Evolutionary conservation across 495 filamentous ascomycete genomes (phyloP).

Genomic region (Penicillium malachiteum): DNA sequence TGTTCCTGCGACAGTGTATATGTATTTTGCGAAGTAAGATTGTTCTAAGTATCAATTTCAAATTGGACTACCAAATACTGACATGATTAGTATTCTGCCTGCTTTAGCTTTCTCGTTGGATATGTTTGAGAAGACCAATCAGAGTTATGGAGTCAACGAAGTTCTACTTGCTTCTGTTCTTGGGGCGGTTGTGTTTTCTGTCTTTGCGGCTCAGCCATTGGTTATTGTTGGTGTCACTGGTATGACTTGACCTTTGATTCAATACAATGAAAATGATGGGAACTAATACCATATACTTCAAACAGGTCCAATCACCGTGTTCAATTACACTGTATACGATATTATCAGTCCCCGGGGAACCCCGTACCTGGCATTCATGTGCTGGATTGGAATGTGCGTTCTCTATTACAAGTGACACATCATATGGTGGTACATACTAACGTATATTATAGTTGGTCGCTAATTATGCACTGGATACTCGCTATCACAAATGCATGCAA

Average conservation of each 20-base stretch:
- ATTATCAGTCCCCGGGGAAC: conserved; percentile 69
- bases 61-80: background rate
- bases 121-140: conserved; percentile 79
- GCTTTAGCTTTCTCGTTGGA: conserved; percentile 82
- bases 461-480: conserved; percentile 77
- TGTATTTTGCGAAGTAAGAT: conserved; percentile 85
- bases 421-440: background rate
- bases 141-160: conserved; percentile 82
- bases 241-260: conserved; percentile 22
- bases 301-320: conserved; percentile 75
- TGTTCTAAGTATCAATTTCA: background rate
- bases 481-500: conserved; percentile 81
- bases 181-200: conserved; percentile 71
- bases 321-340: conserved; percentile 85
- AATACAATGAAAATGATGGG: too few relatives aligned
- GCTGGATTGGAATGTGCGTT: conserved; percentile 73
- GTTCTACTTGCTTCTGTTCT: conserved; percentile 76
- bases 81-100: conserved; percentile 64
- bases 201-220: conserved; percentile 75
- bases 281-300: conserved; percentile 8
- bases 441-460: conserved; percentile 58
- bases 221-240: conserved; percentile 90
- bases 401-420: background rate
- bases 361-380: conserved; percentile 81
- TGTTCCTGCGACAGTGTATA: conserved; percentile 78